Conservation (phyloP, 768 basidiomycete genomes). For the Clitopilus hobsonii region DNA sequence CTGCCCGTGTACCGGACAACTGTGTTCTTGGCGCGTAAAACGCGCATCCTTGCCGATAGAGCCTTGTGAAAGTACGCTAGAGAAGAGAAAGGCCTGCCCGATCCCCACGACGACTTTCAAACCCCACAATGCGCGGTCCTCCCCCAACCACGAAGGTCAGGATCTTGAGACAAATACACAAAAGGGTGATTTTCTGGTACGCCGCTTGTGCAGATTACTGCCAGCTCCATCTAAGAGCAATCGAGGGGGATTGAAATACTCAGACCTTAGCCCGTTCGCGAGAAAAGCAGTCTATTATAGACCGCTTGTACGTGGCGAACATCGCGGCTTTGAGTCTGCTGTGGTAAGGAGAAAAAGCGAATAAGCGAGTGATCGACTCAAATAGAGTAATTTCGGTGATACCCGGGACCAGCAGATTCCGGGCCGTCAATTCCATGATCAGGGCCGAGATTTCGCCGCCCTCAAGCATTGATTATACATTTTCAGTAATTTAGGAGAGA, state of each 20-base stretch:
- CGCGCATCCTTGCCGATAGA: constrained; percentile 13
- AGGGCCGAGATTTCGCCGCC: background rate
- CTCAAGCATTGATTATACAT: background rate
- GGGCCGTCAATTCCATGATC: background rate
- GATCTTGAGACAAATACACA: constrained; percentile 37
- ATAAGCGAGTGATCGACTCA: background rate
- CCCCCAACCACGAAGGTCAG: constrained; percentile 26
- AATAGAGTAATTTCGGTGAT: background rate
- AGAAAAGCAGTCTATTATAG: constrained; percentile 20
- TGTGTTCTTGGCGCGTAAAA: constrained; percentile 8
- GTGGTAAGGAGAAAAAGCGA: constrained; percentile 5
- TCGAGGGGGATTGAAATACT: constrained; percentile 63
- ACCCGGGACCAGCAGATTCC: background rate
- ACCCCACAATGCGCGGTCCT: constrained; percentile 27
- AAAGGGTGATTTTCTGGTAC: constrained; percentile 60
- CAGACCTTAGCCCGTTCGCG: constrained; percentile 84
- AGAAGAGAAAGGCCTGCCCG: constrained; percentile 28
- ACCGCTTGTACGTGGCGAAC: constrained; percentile 56
- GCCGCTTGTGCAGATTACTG: constrained; percentile 50
- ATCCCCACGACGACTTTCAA: constrained; percentile 59
- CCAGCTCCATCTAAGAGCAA: constrained; percentile 59
- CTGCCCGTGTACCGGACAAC: background rate
- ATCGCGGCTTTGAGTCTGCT: constrained; percentile 58
- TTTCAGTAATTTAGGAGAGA: background rate
- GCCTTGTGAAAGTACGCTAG: constrained; percentile 4